These are phyloP conservation scores for Populus davidiana DNA, from an alignment of 345 rosid species.

Conservation along the genomic window DNA sequence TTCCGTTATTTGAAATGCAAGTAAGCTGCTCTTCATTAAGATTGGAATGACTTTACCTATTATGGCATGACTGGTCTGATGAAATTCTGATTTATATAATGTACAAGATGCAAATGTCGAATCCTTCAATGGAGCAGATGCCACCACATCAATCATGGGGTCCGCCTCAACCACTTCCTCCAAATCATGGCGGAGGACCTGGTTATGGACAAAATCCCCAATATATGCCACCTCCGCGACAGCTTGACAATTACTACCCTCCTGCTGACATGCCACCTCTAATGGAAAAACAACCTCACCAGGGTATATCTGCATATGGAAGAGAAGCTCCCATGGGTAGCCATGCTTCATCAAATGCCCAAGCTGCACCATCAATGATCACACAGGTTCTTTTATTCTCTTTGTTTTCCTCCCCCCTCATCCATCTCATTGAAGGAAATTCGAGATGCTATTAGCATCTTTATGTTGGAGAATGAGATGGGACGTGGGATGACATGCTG, in stretches of 20 bases:
- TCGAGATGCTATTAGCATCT: background rate
- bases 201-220: constrained; percentile 73
- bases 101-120: constrained; percentile 78
- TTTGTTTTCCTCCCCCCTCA: background rate
- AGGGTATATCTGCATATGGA: constrained; percentile 94
- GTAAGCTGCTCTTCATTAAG: constrained; percentile 38
- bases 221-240: constrained; percentile 81
- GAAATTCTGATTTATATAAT: constrained; percentile 5
- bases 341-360: constrained; percentile 61
- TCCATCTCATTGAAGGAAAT: background rate
- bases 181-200: constrained; percentile 63
- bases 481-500: background rate
- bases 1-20: constrained; percentile 81
- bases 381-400: constrained; percentile 58
- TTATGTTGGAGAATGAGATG: background rate
- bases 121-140: constrained; percentile 78
- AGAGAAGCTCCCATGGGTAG: constrained; percentile 78
- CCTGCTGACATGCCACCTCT: constrained; percentile 80
- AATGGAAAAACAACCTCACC: constrained; percentile 92
- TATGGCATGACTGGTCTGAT: background rate
- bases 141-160: constrained; percentile 92
- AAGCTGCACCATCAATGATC: constrained; percentile 80
- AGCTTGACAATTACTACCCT: constrained; percentile 64
- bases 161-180: constrained; percentile 82
- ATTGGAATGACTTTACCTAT: background rate